A percentile compares a stretch with the other conserved stretches of the same genome.
phyloP scores from a whole-genome alignment of 2,329 filamentous ascomycete genomes.

The Macrophomina pseudophaseolina region DNA sequence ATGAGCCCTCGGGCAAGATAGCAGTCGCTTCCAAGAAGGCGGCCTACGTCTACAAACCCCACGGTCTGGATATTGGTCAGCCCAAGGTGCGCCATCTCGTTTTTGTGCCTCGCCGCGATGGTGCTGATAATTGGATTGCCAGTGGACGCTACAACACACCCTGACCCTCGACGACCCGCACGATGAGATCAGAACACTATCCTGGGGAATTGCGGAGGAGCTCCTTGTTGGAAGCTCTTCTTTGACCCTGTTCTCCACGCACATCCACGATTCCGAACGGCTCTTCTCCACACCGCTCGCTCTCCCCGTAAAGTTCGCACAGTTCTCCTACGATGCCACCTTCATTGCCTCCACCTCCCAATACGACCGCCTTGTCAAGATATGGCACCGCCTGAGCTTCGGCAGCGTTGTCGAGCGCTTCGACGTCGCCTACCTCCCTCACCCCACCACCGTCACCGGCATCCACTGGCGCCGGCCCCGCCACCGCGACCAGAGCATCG shows the following conservation, averaged over 20 bases:
- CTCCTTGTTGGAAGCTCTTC: conserved; percentile 75
- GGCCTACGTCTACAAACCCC: conserved; percentile 79
- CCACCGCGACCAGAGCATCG: conserved; percentile 76
- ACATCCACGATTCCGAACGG: conserved; percentile 56
- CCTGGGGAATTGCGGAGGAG: conserved; percentile 88
- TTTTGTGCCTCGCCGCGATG: conserved; percentile 16
- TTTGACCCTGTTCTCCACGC: conserved; percentile 71
- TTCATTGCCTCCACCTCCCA: conserved; percentile 82
- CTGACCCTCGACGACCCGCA: conserved; percentile 55
- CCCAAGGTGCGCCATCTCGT: conserved; percentile 66
- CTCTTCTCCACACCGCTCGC: conserved; percentile 79
- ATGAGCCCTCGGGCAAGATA: conserved; percentile 84
- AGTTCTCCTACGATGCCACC: conserved; percentile 83
- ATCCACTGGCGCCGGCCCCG: conserved; percentile 84
- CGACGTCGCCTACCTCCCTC: conserved; percentile 88
- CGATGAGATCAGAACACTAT: conserved; percentile 65
- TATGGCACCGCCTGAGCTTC: conserved; percentile 89
- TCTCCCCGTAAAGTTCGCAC: conserved; percentile 73
- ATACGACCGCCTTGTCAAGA: conserved; percentile 83
- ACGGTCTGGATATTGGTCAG: conserved; percentile 70
- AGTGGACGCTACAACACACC: conserved; percentile 68
- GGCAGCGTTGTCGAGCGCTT: conserved; percentile 83
- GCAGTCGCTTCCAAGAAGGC: conserved; percentile 70
- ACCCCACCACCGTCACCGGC: conserved; percentile 78
- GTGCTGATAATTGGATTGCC: conserved; percentile 6